A percentile compares a stretch with the other conserved stretches of the same genome.
Evolutionary conservation across 495 filamentous ascomycete genomes (phyloP).

Genomic region (Copromyces sp.): DNA sequence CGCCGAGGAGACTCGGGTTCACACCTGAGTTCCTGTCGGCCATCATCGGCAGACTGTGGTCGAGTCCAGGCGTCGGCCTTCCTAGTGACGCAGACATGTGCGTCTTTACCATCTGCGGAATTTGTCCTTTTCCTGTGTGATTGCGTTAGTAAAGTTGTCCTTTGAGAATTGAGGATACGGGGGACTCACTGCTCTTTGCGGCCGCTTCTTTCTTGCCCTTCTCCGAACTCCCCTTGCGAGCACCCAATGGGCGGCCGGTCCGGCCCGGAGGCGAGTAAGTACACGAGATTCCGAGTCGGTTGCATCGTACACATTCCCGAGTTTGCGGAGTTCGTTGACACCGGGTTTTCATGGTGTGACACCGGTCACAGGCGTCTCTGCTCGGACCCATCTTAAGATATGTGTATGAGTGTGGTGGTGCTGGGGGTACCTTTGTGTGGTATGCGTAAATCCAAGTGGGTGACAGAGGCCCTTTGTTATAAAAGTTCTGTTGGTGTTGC

Average conservation of each 20-base stretch:
- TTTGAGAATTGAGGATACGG: background rate
- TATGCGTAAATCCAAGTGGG: background rate
- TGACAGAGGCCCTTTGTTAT: background rate
- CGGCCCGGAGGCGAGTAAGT: background rate
- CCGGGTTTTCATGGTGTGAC: background rate
- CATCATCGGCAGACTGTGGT: background rate
- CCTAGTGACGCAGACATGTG: background rate
- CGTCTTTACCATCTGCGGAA: background rate
- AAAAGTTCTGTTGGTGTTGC: background rate
- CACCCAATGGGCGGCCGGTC: background rate
- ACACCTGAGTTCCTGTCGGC: background rate
- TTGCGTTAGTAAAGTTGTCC: background rate
- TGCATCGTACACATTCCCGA: background rate
- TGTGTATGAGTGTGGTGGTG: background rate
- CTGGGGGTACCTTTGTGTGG: background rate
- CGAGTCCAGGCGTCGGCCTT: background rate
- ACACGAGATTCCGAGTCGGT: background rate
- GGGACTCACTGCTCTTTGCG: background rate
- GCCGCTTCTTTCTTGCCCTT: background rate
- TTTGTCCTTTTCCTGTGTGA: background rate
- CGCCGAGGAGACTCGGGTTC: background rate
- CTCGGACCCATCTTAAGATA: background rate
- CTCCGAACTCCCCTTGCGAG: background rate
- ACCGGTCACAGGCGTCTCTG: background rate
- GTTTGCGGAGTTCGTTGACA: background rate